These are phyloP conservation scores for Candida neerlandica DNA, from an alignment of 1,139 yeast genomes.

Conservation along the genomic window DNA sequence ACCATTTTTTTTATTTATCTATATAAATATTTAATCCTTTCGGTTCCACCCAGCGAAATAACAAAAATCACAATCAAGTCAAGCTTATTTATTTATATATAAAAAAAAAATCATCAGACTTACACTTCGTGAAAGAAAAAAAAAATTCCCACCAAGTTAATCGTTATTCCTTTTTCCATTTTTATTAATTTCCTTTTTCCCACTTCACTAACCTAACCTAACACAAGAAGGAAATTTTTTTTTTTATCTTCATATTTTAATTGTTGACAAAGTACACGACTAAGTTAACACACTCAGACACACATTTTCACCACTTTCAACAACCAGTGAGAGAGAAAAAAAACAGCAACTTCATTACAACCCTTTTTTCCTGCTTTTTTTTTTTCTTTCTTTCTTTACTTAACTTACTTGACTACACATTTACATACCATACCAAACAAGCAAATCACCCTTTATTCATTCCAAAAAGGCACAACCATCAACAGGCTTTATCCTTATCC, in stretches of 20 bases:
- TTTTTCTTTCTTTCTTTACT: background rate
- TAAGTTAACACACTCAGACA: background rate
- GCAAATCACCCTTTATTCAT: background rate
- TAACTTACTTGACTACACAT: background rate
- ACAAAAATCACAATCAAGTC: background rate
- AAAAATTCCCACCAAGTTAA: no score
- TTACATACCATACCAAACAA: background rate
- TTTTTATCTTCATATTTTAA: conserved; percentile 2
- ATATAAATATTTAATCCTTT: background rate
- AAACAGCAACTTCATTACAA: conserved; percentile 4
- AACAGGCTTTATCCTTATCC: background rate
- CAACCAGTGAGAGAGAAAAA: background rate
- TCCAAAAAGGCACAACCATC: background rate
- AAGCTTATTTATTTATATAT: background rate
- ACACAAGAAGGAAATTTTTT: background rate
- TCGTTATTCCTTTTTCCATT: background rate
- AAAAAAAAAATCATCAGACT: conserved; percentile 3
- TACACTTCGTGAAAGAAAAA: background rate
- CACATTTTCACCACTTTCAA: conserved; percentile 1
- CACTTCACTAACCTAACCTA: no score
- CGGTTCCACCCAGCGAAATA: background rate
- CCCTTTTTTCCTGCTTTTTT: background rate
- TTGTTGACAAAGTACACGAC: conserved; percentile 2
- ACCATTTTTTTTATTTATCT: background rate
- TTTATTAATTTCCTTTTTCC: background rate